Evolutionary conservation across 2,329 filamentous ascomycete genomes (phyloP).

Genomic region (Trichoderma koningii): DNA sequence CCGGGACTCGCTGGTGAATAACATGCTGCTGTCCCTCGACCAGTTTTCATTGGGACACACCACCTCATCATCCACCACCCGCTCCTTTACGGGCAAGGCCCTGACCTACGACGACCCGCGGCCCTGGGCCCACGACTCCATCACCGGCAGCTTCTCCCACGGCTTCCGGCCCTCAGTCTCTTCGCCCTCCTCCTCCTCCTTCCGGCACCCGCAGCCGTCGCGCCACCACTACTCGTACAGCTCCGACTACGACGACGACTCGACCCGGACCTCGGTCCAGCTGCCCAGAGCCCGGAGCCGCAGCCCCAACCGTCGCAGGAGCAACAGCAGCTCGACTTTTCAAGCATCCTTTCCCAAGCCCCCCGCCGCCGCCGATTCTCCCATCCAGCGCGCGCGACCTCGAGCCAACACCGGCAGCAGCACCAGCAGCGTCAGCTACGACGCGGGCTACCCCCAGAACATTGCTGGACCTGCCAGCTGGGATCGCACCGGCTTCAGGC

Average conservation of each 20-base stretch:
- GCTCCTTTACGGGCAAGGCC: slow-evolving; percentile 25
- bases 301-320: slow-evolving; percentile 55
- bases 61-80: slow-evolving; percentile 1
- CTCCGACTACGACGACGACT: slow-evolving; percentile 58
- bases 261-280: slow-evolving; percentile 55
- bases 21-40: slow-evolving; percentile 92
- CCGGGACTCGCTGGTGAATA: slow-evolving; percentile 89
- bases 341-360: slow-evolving; percentile 61
- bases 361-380: slow-evolving; percentile 60
- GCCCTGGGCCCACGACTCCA: slow-evolving; percentile 28
- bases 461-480: slow-evolving; percentile 60
- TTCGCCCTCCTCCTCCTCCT: no score
- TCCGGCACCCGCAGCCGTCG: slow-evolving; percentile 18
- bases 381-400: slow-evolving; percentile 49
- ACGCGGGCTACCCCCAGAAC: slow-evolving; percentile 60
- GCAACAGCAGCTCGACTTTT: slow-evolving; percentile 79
- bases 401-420: slow-evolving; percentile 72
- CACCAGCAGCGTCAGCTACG: slow-evolving; percentile 67
- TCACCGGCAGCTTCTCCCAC: slow-evolving; percentile 27
- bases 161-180: not conserved
- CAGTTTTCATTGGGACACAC: slow-evolving; percentile 65
- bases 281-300: slow-evolving; percentile 38
- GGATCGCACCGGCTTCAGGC: slow-evolving; percentile 50
- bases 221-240: slow-evolving; percentile 57
- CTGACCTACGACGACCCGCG: slow-evolving; percentile 35